Conservation (phyloP, 2,329 filamentous ascomycete genomes). For the Chaetoscypha palmicola region DNA sequence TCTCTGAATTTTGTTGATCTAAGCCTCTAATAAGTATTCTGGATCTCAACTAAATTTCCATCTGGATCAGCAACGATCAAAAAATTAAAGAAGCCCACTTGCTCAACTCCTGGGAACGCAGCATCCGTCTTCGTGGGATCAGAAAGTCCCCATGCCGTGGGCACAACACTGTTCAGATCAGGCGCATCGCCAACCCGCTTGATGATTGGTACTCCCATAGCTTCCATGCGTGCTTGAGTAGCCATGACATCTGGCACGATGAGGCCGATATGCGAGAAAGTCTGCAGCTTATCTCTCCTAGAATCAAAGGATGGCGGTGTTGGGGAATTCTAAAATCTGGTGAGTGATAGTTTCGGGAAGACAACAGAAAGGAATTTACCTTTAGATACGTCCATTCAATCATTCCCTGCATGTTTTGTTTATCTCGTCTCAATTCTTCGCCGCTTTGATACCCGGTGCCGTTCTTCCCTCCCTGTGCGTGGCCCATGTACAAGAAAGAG, state of each 20-base stretch:
- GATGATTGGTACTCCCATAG: background rate
- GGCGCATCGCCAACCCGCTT: background rate
- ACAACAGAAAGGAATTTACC: too few species aligned
- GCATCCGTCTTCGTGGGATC: background rate
- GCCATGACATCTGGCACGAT: background rate
- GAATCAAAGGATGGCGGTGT: too few species aligned
- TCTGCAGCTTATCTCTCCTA: too few species aligned
- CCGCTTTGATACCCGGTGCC: constrained; percentile 1
- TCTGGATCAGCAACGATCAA: constrained; percentile 4
- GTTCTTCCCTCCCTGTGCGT: constrained; percentile 5
- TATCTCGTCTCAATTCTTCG: background rate
- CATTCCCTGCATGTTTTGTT: background rate
- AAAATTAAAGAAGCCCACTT: constrained; percentile 1
- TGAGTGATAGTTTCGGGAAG: too few species aligned
- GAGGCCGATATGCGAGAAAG: constrained; percentile 4
- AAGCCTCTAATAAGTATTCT: too few species aligned
- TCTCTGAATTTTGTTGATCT: too few species aligned
- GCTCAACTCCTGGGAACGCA: background rate
- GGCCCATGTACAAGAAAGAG: constrained; percentile 2
- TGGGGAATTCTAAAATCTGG: too few species aligned
- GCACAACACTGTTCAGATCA: background rate
- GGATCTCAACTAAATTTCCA: constrained; percentile 1
- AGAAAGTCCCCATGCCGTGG: background rate
- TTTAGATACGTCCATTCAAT: too few species aligned
- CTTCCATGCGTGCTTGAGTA: background rate